Base-by-base conservation (phyloP, 805 yeast species). In the Candida manassasensis region DNA sequence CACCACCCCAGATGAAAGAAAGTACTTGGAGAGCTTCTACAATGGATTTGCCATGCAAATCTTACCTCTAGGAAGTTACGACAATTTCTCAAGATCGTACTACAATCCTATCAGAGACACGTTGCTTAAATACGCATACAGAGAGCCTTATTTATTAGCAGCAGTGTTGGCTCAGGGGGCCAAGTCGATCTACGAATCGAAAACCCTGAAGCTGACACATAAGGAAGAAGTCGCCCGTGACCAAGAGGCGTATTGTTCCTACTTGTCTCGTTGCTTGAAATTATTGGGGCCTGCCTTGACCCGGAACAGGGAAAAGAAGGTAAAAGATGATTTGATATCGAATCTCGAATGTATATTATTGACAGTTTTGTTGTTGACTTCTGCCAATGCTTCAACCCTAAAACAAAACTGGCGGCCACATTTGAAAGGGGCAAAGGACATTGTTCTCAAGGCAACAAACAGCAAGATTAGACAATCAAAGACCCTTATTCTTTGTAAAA, bases 151-250 rank as follows among this genome's bases (percentile, higher is more conserved):
- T 48, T 52, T 83, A 14, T 57, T 82, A 34, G 79, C 84, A n/a
- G 85, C 87, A 0, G 71, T 82, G 3, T 52, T 83, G 28, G 83
- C 89, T 0, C 81, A 81, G 38, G 90, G 89, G 11, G 88, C 89
- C 0, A 63, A 77, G 27, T 66, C 74, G 3, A 56, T 72, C 1
- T 72, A 67, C 39, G 61, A 74, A 36, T 24, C 27, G 27, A 24
- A 24, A 24, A 6, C 12, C 6, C 27, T 11, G 12, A 24, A 24
- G 12, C 63, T 63, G 21, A 47, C 55, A 10, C 21, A 24, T 15
- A 19, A 33, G 17, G 14, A 32, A 14, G 42, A 41, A 18, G 13
- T 29, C 28, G 38, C 37, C 9, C 17, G 17, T 14, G 15, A 30
- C 50, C 84, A 81, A 48, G 72, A 68, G 34, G 79, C 77, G 4